Evolutionary conservation across 176 grass and related monocot genomes (phyloP), one percentile per base, ranked within the genome.

Genomic region (Carex parvula): DNA sequence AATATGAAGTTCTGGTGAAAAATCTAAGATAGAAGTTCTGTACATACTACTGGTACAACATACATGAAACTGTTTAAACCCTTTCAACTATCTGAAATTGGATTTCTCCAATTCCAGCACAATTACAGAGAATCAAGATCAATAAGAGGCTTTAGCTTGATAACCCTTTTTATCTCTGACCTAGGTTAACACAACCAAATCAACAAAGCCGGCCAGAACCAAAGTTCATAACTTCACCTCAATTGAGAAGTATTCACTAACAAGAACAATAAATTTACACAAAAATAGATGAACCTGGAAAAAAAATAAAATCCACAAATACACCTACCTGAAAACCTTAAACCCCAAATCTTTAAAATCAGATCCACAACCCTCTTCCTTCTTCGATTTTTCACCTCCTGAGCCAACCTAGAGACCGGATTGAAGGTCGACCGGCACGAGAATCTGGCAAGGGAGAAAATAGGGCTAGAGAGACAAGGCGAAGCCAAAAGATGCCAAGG

Each of bases 391-490:
- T 5, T 60, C 29, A 18, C 12, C 53, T 79, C 74, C 26, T 52
- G 48, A 6, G 48, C 13, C 21, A 57, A 80, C 26, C 55, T 41
- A 41, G 3, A 20, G 29, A 17, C 24, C 56, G 15, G 54, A 80
- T 80, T 39, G 56, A 80, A 30, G 41, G 61, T 80, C 71, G 21
- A 83, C 85, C 70, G 70, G 74, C 60, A 62, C 70, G 56, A 76
- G 85, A 26, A 50, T 80, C 21, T 42, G 10, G 48, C 84, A 77
- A 82, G 56, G 77, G 86, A 79, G 66, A 64, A 64, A 64, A 64
- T 76, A 17, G 69, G 74, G 86, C 37, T 50, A 61, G 33, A 63
- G 12, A 35, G 30, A 79, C 81, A 71, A 21, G 76, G 30, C 44
- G 5, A 67, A 41, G 75, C 21, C 17, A 14, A 78, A 16, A 59